Base-by-base conservation (phyloP, 192 early-diverging fungal species). In the Jimgerdemannia lactiflua region DNA sequence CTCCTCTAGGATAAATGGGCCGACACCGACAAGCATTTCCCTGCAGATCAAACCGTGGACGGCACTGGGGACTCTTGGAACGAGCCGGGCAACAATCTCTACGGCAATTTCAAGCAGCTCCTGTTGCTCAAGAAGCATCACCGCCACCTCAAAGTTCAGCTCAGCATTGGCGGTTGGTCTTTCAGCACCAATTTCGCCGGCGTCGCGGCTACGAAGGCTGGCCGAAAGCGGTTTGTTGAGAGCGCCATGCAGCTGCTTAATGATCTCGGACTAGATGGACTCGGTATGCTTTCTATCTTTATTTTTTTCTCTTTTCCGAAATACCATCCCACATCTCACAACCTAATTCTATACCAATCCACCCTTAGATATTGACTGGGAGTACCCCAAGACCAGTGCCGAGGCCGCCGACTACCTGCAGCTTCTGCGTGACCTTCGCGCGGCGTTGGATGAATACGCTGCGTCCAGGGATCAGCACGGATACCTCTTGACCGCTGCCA, bases 91-190 rank as follows among this genome's bases (percentile, higher is more conserved):
- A 79, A 85, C 29, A 84, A 83, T 43, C 67, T 88, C 3, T 86
- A 81, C 39, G 91, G 89, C 70, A 91, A 89, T 72, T 79, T 93
- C 10, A 87, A 86, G 84, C 86, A 92, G 78, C 81, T 91, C 41
- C 82, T 85, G 73, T 80, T 90, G 29, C 81, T 96, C 75, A 94
- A 93, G 77, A 86, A 89, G 65, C 78, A 76, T 3, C 89, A 94
- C 71, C 88, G 90, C 29, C 85, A 92, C 71, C 75, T 95, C 67
- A 91, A 91, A 63, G 85, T 91, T 39, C 83, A 89, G 17, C 87
- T 95, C 4, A 91, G 91, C 43, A 86, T 95, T n/a, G 94, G 93
- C 65, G 93, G 94, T 3, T 94, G 93, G 93, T 86, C 89, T 3
- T 89, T 85, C 89, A 93, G 91, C 40, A 87, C 83, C 43, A 84